Conservation (phyloP, 139 green algal species). For the Volvox africanus region DNA sequence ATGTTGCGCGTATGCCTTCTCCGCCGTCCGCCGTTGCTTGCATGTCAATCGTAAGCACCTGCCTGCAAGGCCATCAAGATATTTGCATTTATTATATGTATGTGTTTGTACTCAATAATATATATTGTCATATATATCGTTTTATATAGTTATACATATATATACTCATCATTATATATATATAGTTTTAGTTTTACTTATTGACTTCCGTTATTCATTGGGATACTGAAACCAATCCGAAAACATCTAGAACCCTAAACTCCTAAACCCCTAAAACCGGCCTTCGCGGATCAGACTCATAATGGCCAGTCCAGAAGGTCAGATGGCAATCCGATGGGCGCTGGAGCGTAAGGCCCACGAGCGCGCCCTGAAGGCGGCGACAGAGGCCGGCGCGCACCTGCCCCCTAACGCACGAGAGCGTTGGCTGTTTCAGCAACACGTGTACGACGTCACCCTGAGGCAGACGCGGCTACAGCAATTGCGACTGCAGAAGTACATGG, state of each 20-base stretch:
- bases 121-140: too few species aligned
- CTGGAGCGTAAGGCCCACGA: slow-evolving; percentile 18
- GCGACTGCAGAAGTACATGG: neutral
- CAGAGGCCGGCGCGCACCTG: neutral
- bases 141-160: too few species aligned
- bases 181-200: too few species aligned
- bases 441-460: neutral
- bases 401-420: neutral
- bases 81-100: too few species aligned
- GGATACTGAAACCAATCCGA: too few species aligned
- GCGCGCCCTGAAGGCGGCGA: neutral
- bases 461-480: neutral
- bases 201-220: too few species aligned
- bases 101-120: too few species aligned
- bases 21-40: too few species aligned
- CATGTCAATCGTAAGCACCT: too few species aligned
- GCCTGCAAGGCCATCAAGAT: too few species aligned
- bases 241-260: neutral
- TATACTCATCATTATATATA: too few species aligned
- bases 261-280: neutral
- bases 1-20: too few species aligned
- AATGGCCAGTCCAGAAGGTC: neutral
- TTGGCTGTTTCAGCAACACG: neutral
- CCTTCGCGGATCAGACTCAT: neutral
- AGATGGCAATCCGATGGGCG: neutral